Evolutionary conservation across 2,329 filamentous ascomycete genomes (phyloP), one percentile per base, ranked within the genome.

Genomic region (Metarhizium guizhouense): DNA sequence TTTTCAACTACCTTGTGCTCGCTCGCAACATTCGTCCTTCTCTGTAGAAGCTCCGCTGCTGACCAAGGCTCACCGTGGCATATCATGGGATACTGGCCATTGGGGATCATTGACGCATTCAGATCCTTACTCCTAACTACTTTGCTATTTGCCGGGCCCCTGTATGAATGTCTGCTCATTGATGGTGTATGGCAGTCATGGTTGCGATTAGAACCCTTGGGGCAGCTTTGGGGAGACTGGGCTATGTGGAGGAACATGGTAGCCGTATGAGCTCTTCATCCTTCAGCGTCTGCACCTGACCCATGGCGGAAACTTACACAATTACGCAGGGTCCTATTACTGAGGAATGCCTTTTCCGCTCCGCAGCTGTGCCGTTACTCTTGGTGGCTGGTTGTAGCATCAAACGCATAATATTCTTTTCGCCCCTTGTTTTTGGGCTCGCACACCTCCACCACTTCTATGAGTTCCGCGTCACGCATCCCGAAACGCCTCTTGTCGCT

Each of bases 371-470:
- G 43, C 88, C 93, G 2, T 78, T 96, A 11, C 86, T 96, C 66
- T 74, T 96, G 34, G 76, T 91, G 52, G 85, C 90, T 20, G 80
- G 79, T 48, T 75, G 83, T 52, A 77, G 79, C 47, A 65, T 77
- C 32, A 60, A 65, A 3, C 74, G 75, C 45, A 90, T 89, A 60
- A 82, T 95, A 65, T 90, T 95, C 72, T 74, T 90, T 11, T 89
- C 90, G 1, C 93, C 93, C 6, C 75, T 96, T 11, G 86, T 96
- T 69, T 97, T 97, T 67, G 93, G 93, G 53, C 84, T 96, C 48
- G 92, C 94, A 7, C 94, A 99, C 72, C 72, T 95, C 51, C 93
- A 99, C 72, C 94, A 99, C 73, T 90, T 95, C 69, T 95, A 96
- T 74, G 94, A 97, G 73, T 96, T 95, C 71, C 82, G 87, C 56